A percentile compares a stretch with the other conserved stretches of the same genome.
Conservation (phyloP, 164 flowering plant species). For the Magnolia kwangsiensis region DNA sequence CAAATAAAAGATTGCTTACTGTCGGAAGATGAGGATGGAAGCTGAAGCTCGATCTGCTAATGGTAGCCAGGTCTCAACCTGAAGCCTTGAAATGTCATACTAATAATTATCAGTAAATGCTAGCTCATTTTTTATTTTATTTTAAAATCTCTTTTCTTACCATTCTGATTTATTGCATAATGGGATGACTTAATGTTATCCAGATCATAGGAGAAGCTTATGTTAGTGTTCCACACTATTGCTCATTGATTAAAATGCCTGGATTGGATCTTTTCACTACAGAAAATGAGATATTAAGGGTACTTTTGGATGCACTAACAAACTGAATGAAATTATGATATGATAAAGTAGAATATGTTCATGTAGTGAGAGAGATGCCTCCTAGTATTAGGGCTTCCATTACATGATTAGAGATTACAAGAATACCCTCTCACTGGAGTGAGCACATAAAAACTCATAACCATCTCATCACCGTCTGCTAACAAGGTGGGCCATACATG, state of each 20-base stretch:
- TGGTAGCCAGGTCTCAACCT: not conserved
- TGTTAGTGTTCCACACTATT: not conserved
- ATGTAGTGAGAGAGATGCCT: no score
- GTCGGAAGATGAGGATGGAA: slow-evolving; percentile 54
- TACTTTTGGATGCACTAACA: no score
- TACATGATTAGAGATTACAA: no score
- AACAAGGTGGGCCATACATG: no score
- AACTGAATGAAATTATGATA: no score
- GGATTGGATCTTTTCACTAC: not conserved
- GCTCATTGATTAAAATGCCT: not conserved
- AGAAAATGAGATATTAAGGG: no score
- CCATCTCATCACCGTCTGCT: no score
- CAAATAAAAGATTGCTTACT: slow-evolving; percentile 82
- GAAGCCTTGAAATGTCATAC: not conserved
- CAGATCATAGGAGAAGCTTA: not conserved
- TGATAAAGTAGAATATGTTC: no score
- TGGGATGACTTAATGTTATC: no score
- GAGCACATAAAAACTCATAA: no score
- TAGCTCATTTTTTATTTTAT: not conserved
- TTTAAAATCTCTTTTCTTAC: not conserved
- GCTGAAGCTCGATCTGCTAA: slow-evolving; percentile 20
- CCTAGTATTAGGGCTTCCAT: no score
- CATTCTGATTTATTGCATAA: not conserved
- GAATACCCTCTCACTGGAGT: no score
- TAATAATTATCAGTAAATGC: not conserved